Conservation (phyloP, 768 basidiomycete species). For the Trametes cingulata region DNA sequence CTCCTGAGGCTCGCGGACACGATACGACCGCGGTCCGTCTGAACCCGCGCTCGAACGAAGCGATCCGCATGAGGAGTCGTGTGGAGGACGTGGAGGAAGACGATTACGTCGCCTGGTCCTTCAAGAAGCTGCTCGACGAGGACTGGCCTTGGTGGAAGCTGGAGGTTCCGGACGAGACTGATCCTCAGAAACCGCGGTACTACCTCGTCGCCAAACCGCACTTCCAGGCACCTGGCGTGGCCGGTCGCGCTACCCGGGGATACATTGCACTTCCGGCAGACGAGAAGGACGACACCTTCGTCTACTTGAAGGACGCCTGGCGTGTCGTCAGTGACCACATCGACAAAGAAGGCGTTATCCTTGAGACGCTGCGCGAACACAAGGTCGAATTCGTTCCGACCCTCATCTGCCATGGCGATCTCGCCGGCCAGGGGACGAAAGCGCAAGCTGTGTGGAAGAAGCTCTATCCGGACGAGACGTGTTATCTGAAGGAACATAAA, state of each 20-base stretch:
- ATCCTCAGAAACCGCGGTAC: not conserved
- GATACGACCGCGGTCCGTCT: not conserved
- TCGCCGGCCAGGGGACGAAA: not conserved
- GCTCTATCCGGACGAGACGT: not conserved
- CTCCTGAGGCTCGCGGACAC: not conserved
- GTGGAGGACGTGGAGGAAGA: not conserved
- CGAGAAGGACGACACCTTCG: not conserved
- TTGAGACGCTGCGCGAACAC: not conserved
- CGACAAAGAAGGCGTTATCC: not conserved
- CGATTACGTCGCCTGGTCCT: not conserved
- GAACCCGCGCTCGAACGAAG: not conserved
- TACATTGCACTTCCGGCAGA: constrained; percentile 1
- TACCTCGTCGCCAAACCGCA: not conserved
- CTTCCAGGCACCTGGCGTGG: constrained; percentile 28
- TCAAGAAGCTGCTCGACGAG: not conserved
- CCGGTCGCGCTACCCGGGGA: not conserved
- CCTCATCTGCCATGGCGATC: not conserved
- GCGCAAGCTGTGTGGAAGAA: not conserved
- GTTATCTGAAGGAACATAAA: not conserved
- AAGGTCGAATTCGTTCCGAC: not conserved
- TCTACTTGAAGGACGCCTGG: constrained; percentile 13
- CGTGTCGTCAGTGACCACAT: not conserved
- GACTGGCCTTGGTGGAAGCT: not conserved
- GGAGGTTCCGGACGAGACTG: not conserved
- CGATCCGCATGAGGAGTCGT: not conserved